Base-by-base conservation (phyloP, 345 rosid species). In the Ricinus communis region DNA sequence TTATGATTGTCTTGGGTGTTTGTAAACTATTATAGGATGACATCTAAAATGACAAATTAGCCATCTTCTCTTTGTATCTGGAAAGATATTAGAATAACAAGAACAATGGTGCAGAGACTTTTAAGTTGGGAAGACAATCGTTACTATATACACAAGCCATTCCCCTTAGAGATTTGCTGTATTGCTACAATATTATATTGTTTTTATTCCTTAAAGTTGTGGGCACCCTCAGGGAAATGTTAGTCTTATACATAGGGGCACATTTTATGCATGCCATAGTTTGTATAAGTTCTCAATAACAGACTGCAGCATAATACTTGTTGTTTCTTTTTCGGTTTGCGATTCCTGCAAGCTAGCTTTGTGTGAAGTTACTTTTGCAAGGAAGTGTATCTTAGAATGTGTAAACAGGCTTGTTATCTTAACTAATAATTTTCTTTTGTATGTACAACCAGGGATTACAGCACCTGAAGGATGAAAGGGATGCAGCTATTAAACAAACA, bases 381-480 rank as follows among this genome's bases (percentile, higher is more conserved):
- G 11, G 43, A 71, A 54, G 25, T n/a, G 24, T 30, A 24, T 15
- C 5, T 21, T 43, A 18, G 47, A 13, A 45, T 27, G 41, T 22
- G 27, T 62, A 49, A 38, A 51, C 51, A 25, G 1, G 3, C 25
- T 19, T 30, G 8, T 11, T 55, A 14, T 11, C 13, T 7, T 47
- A 22, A 57, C 15, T 36, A 40, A 12, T 30, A 36, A 45, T 12
- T 36, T 62, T 72, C 18, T 47, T 60, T 69, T 53, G 30, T 25
- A 57, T 62, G 71, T 71, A 53, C 58, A 77, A 80, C 40, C 86
- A 88, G 96, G 76, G 88, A 45, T 41, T 92, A 63, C 91, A 88
- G 76, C 85, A 73, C 57, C 81, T 89, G 80, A 92, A 84, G 85
- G 93, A 89, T 16, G 99, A 90, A 84, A 83, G 89, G 77, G 97